Base-by-base conservation (phyloP, 805 yeast species). In the Sugiyamaella chiloensis region DNA sequence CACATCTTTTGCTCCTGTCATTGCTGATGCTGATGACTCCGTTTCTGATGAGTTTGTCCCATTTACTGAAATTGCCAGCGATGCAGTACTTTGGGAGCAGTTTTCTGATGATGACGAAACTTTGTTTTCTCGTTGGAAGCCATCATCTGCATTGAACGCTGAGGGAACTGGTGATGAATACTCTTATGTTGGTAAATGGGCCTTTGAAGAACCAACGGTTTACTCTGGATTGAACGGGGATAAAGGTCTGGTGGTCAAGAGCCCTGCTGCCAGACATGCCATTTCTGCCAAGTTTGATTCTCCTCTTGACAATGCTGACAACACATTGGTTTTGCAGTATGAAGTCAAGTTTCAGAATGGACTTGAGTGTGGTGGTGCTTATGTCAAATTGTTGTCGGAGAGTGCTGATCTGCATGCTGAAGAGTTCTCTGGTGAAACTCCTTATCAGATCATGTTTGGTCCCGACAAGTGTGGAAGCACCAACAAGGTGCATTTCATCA, bases 391-490 rank as follows among this genome's bases (percentile, higher is more conserved):
- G 39, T 66, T 90, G 47, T 71, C 80, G 39, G 60, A 67, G 37
- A 62, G 67, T 20, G 71, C 62, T 1, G 65, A 62, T 7, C 59
- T 62, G 19, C 65, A 60, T 47, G 71, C 68, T 29, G 62, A 66
- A 32, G 76, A 78, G 51, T 84, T 88, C 70, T 72, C 70, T 54
- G 76, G 78, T 51, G 80, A 73, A 23, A 75, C 95, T 2, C 86
- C 89, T 1, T 87, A 84, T 68, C 88, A 85, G 65, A 69, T 90
- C 54, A 85, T 90, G 91, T 90, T 90, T 70, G 97, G 97, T 17
- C 97, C 97, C 37, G 97, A 90, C 67, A 80, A 77, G 63, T 90
- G 97, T 69, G 96, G 95, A 2, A 62, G 80, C 45, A 76, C 83
- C 39, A 86, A 88, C 69, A 85, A 81, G 65, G 82, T 90, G 27